phyloP scores from a whole-genome alignment of 2,329 filamentous ascomycete species.

The Cyphellophora attinorum region DNA sequence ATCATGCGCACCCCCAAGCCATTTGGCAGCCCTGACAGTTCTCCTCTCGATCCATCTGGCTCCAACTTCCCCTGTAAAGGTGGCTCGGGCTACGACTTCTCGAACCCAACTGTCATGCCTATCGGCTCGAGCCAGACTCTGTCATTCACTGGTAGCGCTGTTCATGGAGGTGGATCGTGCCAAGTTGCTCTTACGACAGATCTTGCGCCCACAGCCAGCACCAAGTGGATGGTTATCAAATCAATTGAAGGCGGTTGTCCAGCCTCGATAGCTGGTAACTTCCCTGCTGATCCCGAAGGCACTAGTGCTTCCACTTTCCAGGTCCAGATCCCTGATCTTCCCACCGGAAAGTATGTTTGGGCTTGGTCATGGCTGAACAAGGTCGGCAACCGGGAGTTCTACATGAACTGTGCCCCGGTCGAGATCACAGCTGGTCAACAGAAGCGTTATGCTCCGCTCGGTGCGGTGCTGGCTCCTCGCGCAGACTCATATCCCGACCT shows the following conservation, averaged over 20 bases:
- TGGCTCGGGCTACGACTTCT: conserved; percentile 36
- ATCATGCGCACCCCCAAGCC: conserved; percentile 60
- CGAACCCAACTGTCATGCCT: conserved; percentile 46
- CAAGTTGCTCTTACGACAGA: conserved; percentile 83
- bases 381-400: conserved; percentile 87
- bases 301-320: conserved; percentile 49
- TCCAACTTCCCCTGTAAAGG: conserved; percentile 77
- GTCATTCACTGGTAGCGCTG: conserved; percentile 59
- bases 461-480: conserved; percentile 16
- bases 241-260: conserved; percentile 83
- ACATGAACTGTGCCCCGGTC: conserved; percentile 89
- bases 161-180: conserved; percentile 87
- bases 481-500: conserved; percentile 56
- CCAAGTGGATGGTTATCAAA: conserved; percentile 80
- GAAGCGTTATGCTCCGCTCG: conserved; percentile 29
- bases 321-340: conserved; percentile 63
- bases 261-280: conserved; percentile 49
- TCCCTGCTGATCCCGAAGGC: conserved; percentile 37
- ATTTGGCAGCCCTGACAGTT: conserved; percentile 48
- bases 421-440: conserved; percentile 46
- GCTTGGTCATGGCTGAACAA: conserved; percentile 96
- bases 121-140: conserved; percentile 56
- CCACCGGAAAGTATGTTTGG: conserved; percentile 66
- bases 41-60: conserved; percentile 52
- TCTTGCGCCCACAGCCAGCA: conserved; percentile 52